These are phyloP conservation scores for Diplotaxis tenuifolia DNA, from an alignment of 345 rosid species.

Conservation along the genomic window DNA sequence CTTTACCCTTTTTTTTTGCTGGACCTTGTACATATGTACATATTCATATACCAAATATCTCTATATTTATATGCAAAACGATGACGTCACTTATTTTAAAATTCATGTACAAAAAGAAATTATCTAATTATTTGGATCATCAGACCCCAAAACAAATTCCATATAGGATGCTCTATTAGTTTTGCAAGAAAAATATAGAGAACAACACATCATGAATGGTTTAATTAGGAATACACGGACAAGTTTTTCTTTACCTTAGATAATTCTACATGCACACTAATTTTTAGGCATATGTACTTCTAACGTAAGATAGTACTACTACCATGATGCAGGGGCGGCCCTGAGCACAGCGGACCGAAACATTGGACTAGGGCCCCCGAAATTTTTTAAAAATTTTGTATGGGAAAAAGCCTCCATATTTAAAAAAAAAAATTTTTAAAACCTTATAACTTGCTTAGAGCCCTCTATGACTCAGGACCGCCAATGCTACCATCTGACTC, in stretches of 20 bases:
- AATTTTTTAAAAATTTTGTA: too few relatives aligned
- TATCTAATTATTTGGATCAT: background rate
- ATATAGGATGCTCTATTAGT: background rate
- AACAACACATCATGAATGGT: background rate
- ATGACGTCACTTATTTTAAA: background rate
- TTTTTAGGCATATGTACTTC: background rate
- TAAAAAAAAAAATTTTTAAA: too few relatives aligned
- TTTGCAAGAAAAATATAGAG: background rate
- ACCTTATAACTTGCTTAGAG: too few relatives aligned
- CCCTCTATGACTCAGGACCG: too few relatives aligned
- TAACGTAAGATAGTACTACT: background rate
- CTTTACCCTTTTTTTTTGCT: background rate
- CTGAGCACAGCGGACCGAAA: too few relatives aligned
- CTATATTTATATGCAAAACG: background rate
- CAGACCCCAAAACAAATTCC: background rate
- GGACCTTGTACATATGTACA: too few relatives aligned
- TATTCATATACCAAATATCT: background rate
- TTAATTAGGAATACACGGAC: background rate
- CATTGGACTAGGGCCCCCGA: too few relatives aligned
- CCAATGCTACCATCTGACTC: background rate
- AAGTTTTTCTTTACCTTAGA: background rate
- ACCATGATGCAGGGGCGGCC: too few relatives aligned
- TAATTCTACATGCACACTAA: background rate
- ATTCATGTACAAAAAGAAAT: background rate
- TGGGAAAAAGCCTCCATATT: too few relatives aligned